Evolutionary conservation across 2,329 filamentous ascomycete species (phyloP), one percentile per base, ranked within the genome.

Genomic region (Claviceps cyperi): DNA sequence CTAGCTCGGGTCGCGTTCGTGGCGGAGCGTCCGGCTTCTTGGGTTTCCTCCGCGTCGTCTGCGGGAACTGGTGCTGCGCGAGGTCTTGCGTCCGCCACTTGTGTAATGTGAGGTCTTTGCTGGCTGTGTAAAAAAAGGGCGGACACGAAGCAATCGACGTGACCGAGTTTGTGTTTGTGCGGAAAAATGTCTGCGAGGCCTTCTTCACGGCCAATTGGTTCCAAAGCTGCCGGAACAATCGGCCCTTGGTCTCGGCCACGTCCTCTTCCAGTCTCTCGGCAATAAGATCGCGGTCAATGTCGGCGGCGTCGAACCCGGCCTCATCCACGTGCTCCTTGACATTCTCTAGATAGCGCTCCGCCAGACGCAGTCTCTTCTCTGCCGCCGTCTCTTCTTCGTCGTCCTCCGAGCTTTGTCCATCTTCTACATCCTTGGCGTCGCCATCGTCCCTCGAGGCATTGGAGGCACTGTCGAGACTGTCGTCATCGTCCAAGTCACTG

Each of bases 331-430:
- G 85, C 60, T 85, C 78, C 60, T 84, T 81, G 54, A 96, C 81
- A 63, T 94, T 95, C 50, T 95, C 84, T 50, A 98, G 77, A 65
- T 98, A 97, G 60, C 86, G 81, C 69, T 97, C 88, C 32, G 92
- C 92, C 28, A 98, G 76, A 56, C 87, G 81, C 60, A 95, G 69
- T 58, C 92, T 78, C 65, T 87, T 83, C 63, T 96, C 89, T 37
- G 88, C 90, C 1, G 85, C 89, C 21, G 92, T 97, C 71, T 97
- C 91, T 32, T 44, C 43, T 55, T 79, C 80, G 54, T 88, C 86
- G 53, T 80, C 80, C n/a, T 84, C 84, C 1, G 83, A 86, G 36
- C 75, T 58, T 41, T 53, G 68, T 1, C 68, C 56, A 5, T 60
- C 69, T 40, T 64, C 71, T 37, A 71, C 74, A 8, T 60, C 68